Evolutionary conservation across 2,329 filamentous ascomycete species (phyloP), one percentile per base, ranked within the genome.

Genomic region (Fusarium redolens): DNA sequence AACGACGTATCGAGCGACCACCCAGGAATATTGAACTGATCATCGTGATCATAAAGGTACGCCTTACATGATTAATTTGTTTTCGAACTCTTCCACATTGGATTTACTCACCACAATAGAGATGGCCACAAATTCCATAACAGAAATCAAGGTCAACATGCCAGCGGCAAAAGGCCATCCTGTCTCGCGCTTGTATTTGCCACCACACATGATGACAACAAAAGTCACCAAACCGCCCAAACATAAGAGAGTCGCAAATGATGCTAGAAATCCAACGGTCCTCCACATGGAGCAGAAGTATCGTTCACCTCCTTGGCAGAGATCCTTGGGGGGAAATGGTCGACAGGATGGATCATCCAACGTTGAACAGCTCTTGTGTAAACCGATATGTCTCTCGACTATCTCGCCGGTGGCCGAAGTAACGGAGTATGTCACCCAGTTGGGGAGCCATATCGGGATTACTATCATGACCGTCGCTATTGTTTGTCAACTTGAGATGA

Each of bases 241-340:
- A 81, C 97, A 92, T 43, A 96, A 81, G n/a, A 97, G 91, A 41
- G 94, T 89, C 12, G 93, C 89, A 76, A 98, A 93, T 58, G 92
- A 93, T 85, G 97, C 94, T 72, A 97, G 83, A 83, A 98, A 98
- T 30, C 93, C 95, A 40, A 94, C 91, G 31, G 91, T 94, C 66
- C 93, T 89, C 96, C 96, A 99, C 88, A 97, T 92, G 77, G 91
- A 92, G 86, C 96, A 98, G 83, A 98, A 98, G 78, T 91, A 90
- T 57, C 90, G 87, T 75, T 92, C 89, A 31, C 77, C 80, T n/a
- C 77, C 81, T 30, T 79, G 76, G 65, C 83, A 84, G 30, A 83
- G 65, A 37, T 81, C 77, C 25, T 75, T 75, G 25, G 75, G 74
- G 20, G 81, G 82, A 54, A 81, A 83, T 18, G 74, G 69, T 60